Percentiles rank a stretch among this genome's conserved stretches.
phyloP scores from a whole-genome alignment of 768 basidiomycete species.

The Calocybe gangraenosa region DNA sequence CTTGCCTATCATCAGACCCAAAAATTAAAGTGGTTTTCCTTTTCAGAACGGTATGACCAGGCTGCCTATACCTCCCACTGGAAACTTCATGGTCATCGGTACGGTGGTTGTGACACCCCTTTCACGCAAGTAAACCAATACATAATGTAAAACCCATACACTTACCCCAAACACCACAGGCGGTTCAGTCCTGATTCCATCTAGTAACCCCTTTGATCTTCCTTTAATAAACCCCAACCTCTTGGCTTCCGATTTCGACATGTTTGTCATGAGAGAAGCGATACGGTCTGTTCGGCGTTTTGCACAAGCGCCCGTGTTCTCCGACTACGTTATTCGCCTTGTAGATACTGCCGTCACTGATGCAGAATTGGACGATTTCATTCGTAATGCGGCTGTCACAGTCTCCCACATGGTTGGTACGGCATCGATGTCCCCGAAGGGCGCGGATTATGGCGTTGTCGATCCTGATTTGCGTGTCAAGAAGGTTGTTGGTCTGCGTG shows the following conservation, averaged over 20 bases:
- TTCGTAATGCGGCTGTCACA: constrained; percentile 21
- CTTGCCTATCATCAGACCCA: neutral
- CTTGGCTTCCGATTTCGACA: constrained; percentile 25
- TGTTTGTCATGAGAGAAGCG: constrained; percentile 23
- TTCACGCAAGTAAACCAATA: constrained; percentile 19
- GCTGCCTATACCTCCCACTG: constrained; percentile 19
- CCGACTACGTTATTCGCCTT: constrained; percentile 20
- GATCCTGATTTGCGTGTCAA: constrained; percentile 36
- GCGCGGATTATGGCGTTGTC: constrained; percentile 28
- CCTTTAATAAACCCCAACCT: constrained; percentile 50
- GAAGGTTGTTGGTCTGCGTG: constrained; percentile 28
- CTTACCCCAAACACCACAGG: constrained; percentile 14
- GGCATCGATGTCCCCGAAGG: constrained; percentile 26
- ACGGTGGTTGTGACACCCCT: constrained; percentile 22
- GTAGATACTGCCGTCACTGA: constrained; percentile 25
- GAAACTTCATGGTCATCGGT: constrained; percentile 24
- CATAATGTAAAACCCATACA: neutral
- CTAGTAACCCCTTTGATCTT: constrained; percentile 36
- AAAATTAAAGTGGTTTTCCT: neutral
- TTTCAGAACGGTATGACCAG: constrained; percentile 20
- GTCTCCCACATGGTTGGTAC: constrained; percentile 31
- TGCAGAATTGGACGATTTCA: constrained; percentile 23
- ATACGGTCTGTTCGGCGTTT: constrained; percentile 22
- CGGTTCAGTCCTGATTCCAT: constrained; percentile 28
- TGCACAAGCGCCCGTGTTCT: constrained; percentile 21